phyloP scores from a whole-genome alignment of 129 eudicot species.

The Calendula officinalis region DNA sequence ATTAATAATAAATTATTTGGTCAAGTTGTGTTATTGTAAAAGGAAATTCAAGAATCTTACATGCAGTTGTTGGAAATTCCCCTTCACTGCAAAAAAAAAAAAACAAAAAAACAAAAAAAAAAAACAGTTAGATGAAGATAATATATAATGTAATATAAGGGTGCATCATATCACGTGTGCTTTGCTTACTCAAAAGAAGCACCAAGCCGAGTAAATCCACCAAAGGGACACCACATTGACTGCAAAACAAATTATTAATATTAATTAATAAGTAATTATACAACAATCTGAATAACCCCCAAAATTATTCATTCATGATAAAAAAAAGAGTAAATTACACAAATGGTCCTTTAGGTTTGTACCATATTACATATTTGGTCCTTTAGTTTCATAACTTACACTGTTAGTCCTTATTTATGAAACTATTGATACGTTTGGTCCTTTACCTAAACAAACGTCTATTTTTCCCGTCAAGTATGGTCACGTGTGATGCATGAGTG shows the following conservation, averaged over 20 bases:
- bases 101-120: not conserved
- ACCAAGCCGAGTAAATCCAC: conserved; percentile 69
- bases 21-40: not conserved
- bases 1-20: not conserved
- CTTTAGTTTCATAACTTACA: no score
- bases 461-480: no score
- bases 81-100: conserved; percentile 65
- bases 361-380: no score
- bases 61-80: conserved; percentile 73
- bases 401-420: no score
- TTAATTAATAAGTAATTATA: no score
- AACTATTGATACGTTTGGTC: no score
- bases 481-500: no score
- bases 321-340: no score
- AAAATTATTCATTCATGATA: no score
- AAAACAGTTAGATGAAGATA: conserved; percentile 9
- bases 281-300: no score
- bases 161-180: not conserved
- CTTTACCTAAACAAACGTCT: no score
- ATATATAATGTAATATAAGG: not conserved
- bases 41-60: conserved; percentile 46
- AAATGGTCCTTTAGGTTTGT: no score
- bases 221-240: conserved; percentile 94
- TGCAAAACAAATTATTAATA: conserved; percentile 31
- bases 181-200: conserved; percentile 89